phyloP scores from a whole-genome alignment of 2,329 filamentous ascomycete species.

The Septoria petroselini region DNA sequence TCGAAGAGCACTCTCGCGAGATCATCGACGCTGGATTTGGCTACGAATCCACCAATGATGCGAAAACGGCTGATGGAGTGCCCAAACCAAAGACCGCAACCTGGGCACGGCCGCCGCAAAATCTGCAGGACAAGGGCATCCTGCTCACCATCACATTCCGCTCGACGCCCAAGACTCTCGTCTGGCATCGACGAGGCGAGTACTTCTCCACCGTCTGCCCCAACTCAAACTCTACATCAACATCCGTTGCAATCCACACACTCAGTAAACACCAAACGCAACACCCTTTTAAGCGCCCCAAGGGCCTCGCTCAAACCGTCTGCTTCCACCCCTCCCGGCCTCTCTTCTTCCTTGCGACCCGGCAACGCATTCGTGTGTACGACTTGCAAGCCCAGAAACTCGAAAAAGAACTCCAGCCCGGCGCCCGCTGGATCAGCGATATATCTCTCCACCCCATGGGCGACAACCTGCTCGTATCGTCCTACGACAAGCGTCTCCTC shows the following conservation, averaged over 20 bases:
- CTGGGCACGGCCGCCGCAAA: slow-evolving; percentile 75
- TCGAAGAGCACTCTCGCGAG: slow-evolving; percentile 71
- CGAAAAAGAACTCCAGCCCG: slow-evolving; percentile 88
- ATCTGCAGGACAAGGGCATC: slow-evolving; percentile 73
- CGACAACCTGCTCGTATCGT: slow-evolving; percentile 90
- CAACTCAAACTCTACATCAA: slow-evolving; percentile 60
- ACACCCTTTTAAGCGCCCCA: slow-evolving; percentile 78
- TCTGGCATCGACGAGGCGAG: slow-evolving; percentile 91
- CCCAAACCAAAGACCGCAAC: slow-evolving; percentile 72
- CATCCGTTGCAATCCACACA: slow-evolving; percentile 89
- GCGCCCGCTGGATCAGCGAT: slow-evolving; percentile 88
- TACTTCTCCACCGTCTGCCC: slow-evolving; percentile 92
- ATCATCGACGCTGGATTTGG: slow-evolving; percentile 88
- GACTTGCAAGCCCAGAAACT: slow-evolving; percentile 89
- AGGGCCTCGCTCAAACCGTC: slow-evolving; percentile 77
- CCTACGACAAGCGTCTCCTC: slow-evolving; percentile 86
- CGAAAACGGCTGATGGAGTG: slow-evolving; percentile 49
- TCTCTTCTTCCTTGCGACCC: slow-evolving; percentile 93
- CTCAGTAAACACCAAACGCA: slow-evolving; percentile 93
- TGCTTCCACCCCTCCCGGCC: slow-evolving; percentile 93
- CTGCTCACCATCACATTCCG: slow-evolving; percentile 74
- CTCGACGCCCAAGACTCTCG: slow-evolving; percentile 70
- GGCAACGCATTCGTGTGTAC: slow-evolving; percentile 88
- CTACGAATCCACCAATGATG: slow-evolving; percentile 68
- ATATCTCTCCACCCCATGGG: slow-evolving; percentile 92